Evolutionary conservation across 805 yeast species (phyloP).

Genomic region (Candida maltosa): DNA sequence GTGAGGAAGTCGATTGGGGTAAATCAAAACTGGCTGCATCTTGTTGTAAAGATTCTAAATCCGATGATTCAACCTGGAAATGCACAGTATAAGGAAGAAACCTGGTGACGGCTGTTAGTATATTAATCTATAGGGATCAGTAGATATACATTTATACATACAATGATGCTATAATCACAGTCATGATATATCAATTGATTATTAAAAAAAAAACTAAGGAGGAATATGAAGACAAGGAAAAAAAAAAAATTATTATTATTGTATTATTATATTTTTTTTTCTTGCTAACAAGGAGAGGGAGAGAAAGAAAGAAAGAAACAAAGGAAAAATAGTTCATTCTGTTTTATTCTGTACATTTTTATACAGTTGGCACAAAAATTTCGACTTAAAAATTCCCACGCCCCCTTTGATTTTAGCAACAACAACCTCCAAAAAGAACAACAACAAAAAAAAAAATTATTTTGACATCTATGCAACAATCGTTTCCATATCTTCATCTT

Average conservation of each 20-base stretch:
- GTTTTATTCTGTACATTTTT: conserved; percentile 2
- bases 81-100: conserved; percentile 78
- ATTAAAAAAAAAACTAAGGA: background rate
- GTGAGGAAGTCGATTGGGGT: conserved; percentile 11
- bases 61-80: conserved; percentile 41
- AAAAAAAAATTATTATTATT: too few species aligned
- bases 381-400: background rate
- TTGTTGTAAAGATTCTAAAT: conserved; percentile 4
- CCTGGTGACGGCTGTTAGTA: conserved; percentile 28
- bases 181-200: conserved; percentile 38
- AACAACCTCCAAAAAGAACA: too few species aligned
- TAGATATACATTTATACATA: conserved; percentile 30
- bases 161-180: conserved; percentile 68
- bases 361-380: background rate
- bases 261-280: too few species aligned
- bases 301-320: background rate
- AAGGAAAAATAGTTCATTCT: too few species aligned
- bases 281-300: too few species aligned
- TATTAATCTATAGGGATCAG: background rate
- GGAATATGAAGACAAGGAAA: too few species aligned
- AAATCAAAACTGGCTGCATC: conserved; percentile 9
- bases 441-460: too few species aligned
- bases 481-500: conserved; percentile 8
- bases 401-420: too few species aligned
- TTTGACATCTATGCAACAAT: too few species aligned